Conservation (phyloP, 768 basidiomycete species). For the Chlorophyllum brunneum region DNA sequence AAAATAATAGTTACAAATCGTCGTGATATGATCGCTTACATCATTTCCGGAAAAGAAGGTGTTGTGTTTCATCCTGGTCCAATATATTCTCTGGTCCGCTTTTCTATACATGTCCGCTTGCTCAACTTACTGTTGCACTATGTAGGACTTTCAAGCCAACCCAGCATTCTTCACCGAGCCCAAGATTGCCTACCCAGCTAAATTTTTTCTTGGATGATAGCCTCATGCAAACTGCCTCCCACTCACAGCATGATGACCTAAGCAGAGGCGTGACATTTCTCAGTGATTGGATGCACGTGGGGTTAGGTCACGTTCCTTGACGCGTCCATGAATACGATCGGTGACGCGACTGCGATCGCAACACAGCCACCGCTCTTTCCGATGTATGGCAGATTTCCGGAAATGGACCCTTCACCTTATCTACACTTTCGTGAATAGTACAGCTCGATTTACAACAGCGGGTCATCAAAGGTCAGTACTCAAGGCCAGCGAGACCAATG, state of each 20-base stretch:
- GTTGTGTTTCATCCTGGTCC: too few species aligned
- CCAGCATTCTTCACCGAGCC: too few species aligned
- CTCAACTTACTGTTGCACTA: too few species aligned
- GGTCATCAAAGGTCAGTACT: neutral
- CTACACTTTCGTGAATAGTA: neutral
- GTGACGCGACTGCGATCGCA: slow-evolving; percentile 12
- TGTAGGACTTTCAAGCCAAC: too few species aligned
- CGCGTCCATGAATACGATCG: slow-evolving; percentile 10
- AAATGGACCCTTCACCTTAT: slow-evolving; percentile 2
- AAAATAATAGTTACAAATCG: too few species aligned
- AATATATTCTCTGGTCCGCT: too few species aligned
- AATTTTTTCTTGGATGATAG: too few species aligned
- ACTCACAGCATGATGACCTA: neutral
- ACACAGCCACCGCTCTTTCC: slow-evolving; percentile 8
- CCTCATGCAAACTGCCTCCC: neutral
- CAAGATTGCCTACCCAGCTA: too few species aligned
- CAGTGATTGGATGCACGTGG: neutral
- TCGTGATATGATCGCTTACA: too few species aligned
- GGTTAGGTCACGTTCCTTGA: slow-evolving; percentile 12
- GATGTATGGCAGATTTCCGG: neutral
- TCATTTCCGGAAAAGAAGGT: too few species aligned
- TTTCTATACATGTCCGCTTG: too few species aligned
- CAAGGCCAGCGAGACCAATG: neutral
- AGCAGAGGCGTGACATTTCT: neutral
- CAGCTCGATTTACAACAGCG: slow-evolving; percentile 13